Evolutionary conservation across 2,329 filamentous ascomycete species (phyloP).

Genomic region (Colletotrichum kahawae): DNA sequence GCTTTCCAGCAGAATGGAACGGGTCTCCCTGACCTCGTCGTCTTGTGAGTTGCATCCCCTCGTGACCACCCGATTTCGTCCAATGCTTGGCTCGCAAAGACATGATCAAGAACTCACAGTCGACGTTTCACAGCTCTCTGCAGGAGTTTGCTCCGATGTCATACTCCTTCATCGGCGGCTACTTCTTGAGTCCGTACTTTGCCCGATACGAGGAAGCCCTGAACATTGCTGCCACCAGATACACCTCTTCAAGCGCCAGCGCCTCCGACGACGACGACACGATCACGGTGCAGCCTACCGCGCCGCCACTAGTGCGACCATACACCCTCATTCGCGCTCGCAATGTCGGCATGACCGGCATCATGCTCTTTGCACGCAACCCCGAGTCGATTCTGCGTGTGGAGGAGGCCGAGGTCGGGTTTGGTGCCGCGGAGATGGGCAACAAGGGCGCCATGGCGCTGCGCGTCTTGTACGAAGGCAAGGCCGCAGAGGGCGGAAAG

Average conservation of each 20-base stretch:
- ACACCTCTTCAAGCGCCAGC: background rate
- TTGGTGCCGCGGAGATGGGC: constrained; percentile 87
- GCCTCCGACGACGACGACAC: constrained; percentile 24
- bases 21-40: constrained; percentile 58
- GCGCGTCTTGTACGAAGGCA: constrained; percentile 63
- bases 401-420: constrained; percentile 82
- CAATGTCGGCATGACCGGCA: constrained; percentile 87
- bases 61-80: background rate
- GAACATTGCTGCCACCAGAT: constrained; percentile 65
- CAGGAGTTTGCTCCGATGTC: constrained; percentile 90
- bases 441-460: constrained; percentile 94
- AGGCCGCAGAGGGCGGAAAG: constrained; percentile 30
- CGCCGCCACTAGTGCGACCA: constrained; percentile 35
- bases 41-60: constrained; percentile 52
- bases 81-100: background rate
- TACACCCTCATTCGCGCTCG: constrained; percentile 75
- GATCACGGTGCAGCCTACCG: constrained; percentile 19
- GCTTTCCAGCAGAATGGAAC: constrained; percentile 56
- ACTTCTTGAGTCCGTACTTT: constrained; percentile 79
- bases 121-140: constrained; percentile 63
- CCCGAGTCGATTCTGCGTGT: constrained; percentile 65
- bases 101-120: background rate
- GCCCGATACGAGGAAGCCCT: constrained; percentile 74
- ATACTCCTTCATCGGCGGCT: constrained; percentile 84
- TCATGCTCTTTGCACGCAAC: constrained; percentile 82